Conservation (phyloP, 2,329 filamentous ascomycete species). For the Hypoxylon sp. region DNA sequence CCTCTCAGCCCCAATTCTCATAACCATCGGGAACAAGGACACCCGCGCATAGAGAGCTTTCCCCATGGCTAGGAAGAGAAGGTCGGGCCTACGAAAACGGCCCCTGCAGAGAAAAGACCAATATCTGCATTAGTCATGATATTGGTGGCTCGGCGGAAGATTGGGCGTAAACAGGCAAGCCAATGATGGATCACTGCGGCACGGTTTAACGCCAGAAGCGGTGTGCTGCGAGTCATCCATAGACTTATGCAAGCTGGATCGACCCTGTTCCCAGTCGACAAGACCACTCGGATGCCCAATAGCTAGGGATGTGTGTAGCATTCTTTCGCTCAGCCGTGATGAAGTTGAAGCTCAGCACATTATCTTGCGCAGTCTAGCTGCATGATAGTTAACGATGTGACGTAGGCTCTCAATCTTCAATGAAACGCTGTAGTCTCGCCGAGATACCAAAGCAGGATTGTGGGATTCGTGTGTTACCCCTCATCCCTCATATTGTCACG, state of each 20-base stretch:
- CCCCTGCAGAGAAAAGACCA: background rate
- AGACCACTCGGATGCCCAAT: background rate
- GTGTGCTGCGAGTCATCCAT: conserved; percentile 21
- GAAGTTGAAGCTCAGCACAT: background rate
- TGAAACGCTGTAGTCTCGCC: conserved; percentile 20
- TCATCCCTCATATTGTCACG: conserved; percentile 7
- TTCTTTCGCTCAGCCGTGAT: too few species aligned
- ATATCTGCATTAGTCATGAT: conserved; percentile 5
- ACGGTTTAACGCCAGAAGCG: conserved; percentile 26
- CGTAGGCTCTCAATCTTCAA: conserved; percentile 14
- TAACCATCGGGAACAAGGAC: conserved; percentile 1
- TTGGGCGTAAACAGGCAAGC: background rate
- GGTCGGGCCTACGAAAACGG: conserved; percentile 7
- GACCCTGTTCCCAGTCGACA: background rate
- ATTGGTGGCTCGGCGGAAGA: conserved; percentile 11
- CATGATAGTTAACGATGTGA: conserved; percentile 13
- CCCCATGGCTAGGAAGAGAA: conserved; percentile 2
- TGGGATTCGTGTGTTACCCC: conserved; percentile 16
- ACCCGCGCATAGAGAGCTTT: conserved; percentile 1
- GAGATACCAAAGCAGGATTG: conserved; percentile 24
- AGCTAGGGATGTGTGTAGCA: conserved; percentile 1
- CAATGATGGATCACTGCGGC: conserved; percentile 11
- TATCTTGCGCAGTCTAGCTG: background rate
- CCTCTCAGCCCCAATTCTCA: conserved; percentile 30
- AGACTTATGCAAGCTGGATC: conserved; percentile 19